Conservation (phyloP, 768 basidiomycete species). For the Artomyces pyxidatus region DNA sequence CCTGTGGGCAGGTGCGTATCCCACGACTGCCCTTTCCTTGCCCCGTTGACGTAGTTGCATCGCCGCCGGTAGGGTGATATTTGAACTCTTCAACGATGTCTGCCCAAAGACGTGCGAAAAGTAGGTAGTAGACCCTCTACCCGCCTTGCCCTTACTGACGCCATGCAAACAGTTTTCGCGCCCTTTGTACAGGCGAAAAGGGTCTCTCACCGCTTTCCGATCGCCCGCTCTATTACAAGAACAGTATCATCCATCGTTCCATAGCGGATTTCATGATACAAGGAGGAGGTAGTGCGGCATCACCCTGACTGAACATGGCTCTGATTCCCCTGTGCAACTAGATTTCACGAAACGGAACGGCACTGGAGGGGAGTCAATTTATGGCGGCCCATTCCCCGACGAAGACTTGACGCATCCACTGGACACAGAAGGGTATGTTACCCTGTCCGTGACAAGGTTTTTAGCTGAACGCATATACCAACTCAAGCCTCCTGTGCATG, state of each 20-base stretch:
- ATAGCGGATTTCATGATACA: slow-evolving; percentile 79
- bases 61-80: slow-evolving; percentile 43
- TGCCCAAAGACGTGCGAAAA: slow-evolving; percentile 78
- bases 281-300: slow-evolving; percentile 50
- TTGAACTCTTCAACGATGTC: slow-evolving; percentile 68
- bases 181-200: slow-evolving; percentile 80
- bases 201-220: slow-evolving; percentile 58
- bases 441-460: neutral
- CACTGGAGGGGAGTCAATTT: slow-evolving; percentile 76
- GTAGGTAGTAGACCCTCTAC: slow-evolving; percentile 30
- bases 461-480: neutral
- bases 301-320: neutral
- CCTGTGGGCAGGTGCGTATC: slow-evolving; percentile 46
- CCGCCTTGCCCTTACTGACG: slow-evolving; percentile 3
- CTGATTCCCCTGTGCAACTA: slow-evolving; percentile 11
- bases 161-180: slow-evolving; percentile 57
- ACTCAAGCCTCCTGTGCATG: slow-evolving; percentile 69
- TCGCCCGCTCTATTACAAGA: slow-evolving; percentile 78
- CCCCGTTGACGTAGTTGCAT: slow-evolving; percentile 3
- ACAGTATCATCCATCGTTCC: slow-evolving; percentile 67
- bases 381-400: slow-evolving; percentile 67
- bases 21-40: neutral
- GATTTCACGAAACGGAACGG: slow-evolving; percentile 80
- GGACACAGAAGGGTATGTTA: slow-evolving; percentile 52
- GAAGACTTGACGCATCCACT: slow-evolving; percentile 61